Conservation (phyloP, 371 early-diverging fungal genomes). For the Apophysomyces ossiformis region DNA sequence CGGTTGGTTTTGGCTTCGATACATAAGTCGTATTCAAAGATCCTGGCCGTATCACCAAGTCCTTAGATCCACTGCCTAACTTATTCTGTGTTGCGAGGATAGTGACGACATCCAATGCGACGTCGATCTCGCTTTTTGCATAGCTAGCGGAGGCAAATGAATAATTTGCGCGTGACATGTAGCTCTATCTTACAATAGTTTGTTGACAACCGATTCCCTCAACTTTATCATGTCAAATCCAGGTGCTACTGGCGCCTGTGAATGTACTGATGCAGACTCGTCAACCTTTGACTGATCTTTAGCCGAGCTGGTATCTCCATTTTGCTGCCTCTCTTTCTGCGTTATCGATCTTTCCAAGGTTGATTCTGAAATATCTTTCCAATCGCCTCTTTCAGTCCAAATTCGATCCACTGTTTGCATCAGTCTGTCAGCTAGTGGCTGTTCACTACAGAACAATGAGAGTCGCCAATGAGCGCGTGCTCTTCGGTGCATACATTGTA, state of each 20-base stretch:
- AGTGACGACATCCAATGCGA: slow-evolving; percentile 77
- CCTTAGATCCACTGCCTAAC: slow-evolving; percentile 28
- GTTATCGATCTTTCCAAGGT: slow-evolving; percentile 34
- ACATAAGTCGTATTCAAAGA: slow-evolving; percentile 63
- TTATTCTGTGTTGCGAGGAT: slow-evolving; percentile 61
- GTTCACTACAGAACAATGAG: slow-evolving; percentile 42
- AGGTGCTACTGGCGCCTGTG: slow-evolving; percentile 22
- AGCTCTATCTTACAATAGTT: slow-evolving; percentile 41
- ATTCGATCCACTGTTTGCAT: slow-evolving; percentile 63
- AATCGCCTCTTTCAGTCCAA: slow-evolving; percentile 59
- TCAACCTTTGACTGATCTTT: slow-evolving; percentile 11
- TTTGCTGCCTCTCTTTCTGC: slow-evolving; percentile 14
- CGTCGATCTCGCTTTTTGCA: slow-evolving; percentile 77
- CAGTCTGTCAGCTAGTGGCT: slow-evolving; percentile 55
- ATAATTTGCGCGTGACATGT: neutral
- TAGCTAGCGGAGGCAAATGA: slow-evolving; percentile 37
- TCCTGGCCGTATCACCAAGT: slow-evolving; percentile 53
- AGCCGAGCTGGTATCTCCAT: slow-evolving; percentile 10
- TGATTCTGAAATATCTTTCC: slow-evolving; percentile 56
- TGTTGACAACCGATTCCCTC: slow-evolving; percentile 50
- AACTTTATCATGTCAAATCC: slow-evolving; percentile 44
- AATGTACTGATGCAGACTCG: slow-evolving; percentile 11
- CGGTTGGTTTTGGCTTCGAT: slow-evolving; percentile 48
- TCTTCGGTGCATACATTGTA: neutral
- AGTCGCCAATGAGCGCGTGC: slow-evolving; percentile 2